Evolutionary conservation across 768 basidiomycete genomes (phyloP).

Genomic region (Boletus reticuloceps): DNA sequence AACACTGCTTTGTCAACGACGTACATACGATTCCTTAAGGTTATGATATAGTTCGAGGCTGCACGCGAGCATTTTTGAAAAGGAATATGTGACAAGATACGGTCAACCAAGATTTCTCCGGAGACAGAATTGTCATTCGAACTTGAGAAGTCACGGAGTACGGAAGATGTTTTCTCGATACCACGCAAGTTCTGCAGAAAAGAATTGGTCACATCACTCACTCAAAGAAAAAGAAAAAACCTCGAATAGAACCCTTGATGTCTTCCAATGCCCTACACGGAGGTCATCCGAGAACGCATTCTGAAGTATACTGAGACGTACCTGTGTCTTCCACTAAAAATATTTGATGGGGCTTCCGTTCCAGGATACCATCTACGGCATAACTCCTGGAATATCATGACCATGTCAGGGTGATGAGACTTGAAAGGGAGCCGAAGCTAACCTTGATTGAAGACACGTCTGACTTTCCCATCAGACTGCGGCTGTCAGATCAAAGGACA

Average conservation of each 20-base stretch:
- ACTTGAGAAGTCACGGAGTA: conserved; percentile 20
- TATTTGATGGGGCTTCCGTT: conserved; percentile 15
- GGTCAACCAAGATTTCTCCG: background rate
- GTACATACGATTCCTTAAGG: too few species aligned
- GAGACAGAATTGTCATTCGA: background rate
- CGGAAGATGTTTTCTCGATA: conserved; percentile 74
- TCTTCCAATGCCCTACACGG: conserved; percentile 73
- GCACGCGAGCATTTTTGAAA: too few species aligned
- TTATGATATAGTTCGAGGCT: background rate
- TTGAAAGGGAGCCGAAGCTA: background rate
- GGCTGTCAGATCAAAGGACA: background rate
- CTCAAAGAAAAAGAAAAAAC: conserved; percentile 31
- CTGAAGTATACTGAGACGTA: conserved; percentile 22
- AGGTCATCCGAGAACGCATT: background rate
- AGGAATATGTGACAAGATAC: too few species aligned
- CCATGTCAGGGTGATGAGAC: background rate
- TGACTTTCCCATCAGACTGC: conserved; percentile 23
- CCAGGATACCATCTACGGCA: conserved; percentile 69
- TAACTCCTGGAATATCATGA: conserved; percentile 56
- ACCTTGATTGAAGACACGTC: conserved; percentile 87
- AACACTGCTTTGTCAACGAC: too few species aligned
- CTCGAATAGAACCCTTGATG: conserved; percentile 72
- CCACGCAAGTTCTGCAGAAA: conserved; percentile 67
- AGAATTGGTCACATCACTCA: background rate
- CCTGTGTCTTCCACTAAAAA: conserved; percentile 56